phyloP scores from a whole-genome alignment of 345 rosid species.

The Anacardium occidentale region DNA sequence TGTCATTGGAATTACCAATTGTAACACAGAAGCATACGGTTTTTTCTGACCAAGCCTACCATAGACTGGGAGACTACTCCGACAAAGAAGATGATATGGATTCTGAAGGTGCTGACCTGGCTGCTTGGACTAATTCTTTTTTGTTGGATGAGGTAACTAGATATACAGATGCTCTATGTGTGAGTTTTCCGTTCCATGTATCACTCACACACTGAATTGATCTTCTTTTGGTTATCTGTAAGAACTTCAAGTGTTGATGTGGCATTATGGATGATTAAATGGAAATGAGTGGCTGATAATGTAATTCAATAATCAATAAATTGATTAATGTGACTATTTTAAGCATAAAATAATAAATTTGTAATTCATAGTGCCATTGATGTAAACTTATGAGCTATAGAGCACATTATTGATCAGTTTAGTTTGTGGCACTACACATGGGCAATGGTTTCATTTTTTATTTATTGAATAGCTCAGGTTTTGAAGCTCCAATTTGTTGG shows the following conservation, averaged over 20 bases:
- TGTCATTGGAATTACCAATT: constrained; percentile 43
- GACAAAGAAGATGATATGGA: constrained; percentile 24
- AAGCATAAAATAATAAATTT: background rate
- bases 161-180: background rate
- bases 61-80: constrained; percentile 14
- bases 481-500: background rate
- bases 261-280: background rate
- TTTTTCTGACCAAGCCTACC: constrained; percentile 35
- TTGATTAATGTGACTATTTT: background rate
- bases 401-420: background rate
- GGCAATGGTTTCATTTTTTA: background rate
- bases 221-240: background rate
- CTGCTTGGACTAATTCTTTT: constrained; percentile 51
- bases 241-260: background rate
- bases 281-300: background rate
- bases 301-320: background rate
- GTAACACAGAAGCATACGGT: constrained; percentile 30
- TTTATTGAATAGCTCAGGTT: background rate
- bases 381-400: background rate
- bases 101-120: constrained; percentile 32
- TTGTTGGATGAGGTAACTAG: constrained; percentile 62
- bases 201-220: background rate
- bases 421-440: background rate
- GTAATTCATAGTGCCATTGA: background rate
- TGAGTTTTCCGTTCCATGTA: background rate